Percentiles rank a stretch among this genome's conserved stretches.
These are phyloP conservation scores for Pichia ethanolica DNA, from an alignment of 805 yeast genomes.

Conservation along the genomic window DNA sequence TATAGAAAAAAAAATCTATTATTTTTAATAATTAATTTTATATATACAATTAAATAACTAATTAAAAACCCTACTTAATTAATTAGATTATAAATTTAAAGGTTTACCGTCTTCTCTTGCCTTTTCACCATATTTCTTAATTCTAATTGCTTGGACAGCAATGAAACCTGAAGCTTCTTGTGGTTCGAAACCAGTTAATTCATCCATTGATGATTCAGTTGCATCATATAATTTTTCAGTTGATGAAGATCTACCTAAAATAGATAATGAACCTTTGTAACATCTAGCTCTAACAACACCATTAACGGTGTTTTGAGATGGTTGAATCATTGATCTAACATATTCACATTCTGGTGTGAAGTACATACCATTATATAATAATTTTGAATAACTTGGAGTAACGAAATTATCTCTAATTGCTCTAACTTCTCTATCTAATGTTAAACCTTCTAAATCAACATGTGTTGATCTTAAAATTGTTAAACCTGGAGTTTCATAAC, in stretches of 20 bases:
- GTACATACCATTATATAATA: slow-evolving; percentile 94
- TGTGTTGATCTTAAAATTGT: slow-evolving; percentile 91
- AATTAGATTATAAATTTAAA: slow-evolving; percentile 32
- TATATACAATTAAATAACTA: too few relatives aligned
- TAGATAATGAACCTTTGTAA: slow-evolving; percentile 80
- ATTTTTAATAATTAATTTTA: too few relatives aligned
- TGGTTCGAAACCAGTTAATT: slow-evolving; percentile 95
- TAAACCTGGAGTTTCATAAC: slow-evolving; percentile 98
- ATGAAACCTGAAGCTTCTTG: slow-evolving; percentile 96
- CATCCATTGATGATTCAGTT: slow-evolving; percentile 98
- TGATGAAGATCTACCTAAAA: slow-evolving; percentile 90
- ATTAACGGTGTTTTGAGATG: slow-evolving; percentile 91
- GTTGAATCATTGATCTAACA: slow-evolving; percentile 86
- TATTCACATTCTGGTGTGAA: slow-evolving; percentile 98
- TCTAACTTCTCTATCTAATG: slow-evolving; percentile 95
- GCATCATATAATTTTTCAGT: slow-evolving; percentile 97
- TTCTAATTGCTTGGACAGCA: slow-evolving; percentile 96
- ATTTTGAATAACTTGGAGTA: slow-evolving; percentile 82
- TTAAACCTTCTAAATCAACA: slow-evolving; percentile 94
- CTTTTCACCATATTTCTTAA: slow-evolving; percentile 95
- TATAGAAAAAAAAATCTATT: too few relatives aligned
- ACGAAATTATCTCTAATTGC: slow-evolving; percentile 94
- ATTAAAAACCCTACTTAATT: too few relatives aligned
- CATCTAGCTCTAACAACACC: slow-evolving; percentile 92
- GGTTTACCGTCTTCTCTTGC: slow-evolving; percentile 71